These are phyloP conservation scores for Leucosporidium scottii DNA, from an alignment of 768 basidiomycete species.

Conservation along the genomic window DNA sequence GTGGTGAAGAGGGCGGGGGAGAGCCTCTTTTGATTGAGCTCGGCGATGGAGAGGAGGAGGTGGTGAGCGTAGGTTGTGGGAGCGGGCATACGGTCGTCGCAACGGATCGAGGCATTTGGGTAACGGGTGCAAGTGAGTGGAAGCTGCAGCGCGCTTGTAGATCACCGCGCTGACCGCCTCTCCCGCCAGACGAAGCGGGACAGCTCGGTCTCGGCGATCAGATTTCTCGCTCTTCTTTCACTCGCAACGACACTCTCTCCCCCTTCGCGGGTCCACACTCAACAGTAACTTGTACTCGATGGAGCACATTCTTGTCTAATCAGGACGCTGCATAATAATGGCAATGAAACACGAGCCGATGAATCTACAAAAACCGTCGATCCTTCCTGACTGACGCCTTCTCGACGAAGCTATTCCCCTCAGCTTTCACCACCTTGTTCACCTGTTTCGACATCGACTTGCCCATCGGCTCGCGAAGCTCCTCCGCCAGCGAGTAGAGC, in stretches of 20 bases:
- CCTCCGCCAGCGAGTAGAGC: conserved; percentile 4
- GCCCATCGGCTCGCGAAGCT: background rate
- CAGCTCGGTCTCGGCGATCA: conserved; percentile 5
- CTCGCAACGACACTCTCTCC: background rate
- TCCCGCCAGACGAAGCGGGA: background rate
- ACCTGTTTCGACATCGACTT: background rate
- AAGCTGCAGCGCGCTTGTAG: too few relatives aligned
- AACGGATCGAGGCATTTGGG: conserved; percentile 14
- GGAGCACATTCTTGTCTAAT: background rate
- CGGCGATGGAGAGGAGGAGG: background rate
- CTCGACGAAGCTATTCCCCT: background rate
- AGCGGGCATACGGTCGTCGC: conserved; percentile 5
- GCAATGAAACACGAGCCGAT: background rate
- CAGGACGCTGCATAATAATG: too few relatives aligned
- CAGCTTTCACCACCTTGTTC: background rate
- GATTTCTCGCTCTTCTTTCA: background rate
- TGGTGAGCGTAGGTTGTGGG: conserved; percentile 7
- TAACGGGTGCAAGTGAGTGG: conserved; percentile 16
- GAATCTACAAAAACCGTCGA: background rate
- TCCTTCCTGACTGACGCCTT: background rate
- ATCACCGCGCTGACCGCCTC: background rate
- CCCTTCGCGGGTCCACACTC: background rate
- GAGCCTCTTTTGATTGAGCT: conserved; percentile 16
- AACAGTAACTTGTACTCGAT: background rate
- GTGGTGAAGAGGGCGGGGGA: conserved; percentile 2